A percentile compares a stretch with the other conserved stretches of the same genome.
Conservation (phyloP, 371 early-diverging fungal genomes). For the Paraphysoderma sedebokerense region DNA sequence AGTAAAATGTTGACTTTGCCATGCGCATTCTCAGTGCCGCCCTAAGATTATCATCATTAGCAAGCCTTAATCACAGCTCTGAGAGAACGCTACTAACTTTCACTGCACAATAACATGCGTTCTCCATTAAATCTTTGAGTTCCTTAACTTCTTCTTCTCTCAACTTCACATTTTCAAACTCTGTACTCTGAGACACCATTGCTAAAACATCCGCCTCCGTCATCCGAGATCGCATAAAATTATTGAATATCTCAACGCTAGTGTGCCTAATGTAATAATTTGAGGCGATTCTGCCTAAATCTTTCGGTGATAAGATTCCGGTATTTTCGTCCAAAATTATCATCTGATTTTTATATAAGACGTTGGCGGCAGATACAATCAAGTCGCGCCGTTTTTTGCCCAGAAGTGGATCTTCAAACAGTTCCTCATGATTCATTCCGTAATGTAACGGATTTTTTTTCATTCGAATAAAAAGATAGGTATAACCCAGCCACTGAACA, state of each 20-base stretch:
- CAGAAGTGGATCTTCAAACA: conserved; percentile 58
- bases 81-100: conserved; percentile 26
- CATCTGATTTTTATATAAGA: conserved; percentile 78
- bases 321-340: conserved; percentile 68
- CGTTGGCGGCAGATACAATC: conserved; percentile 47
- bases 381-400: conserved; percentile 54
- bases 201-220: conserved; percentile 76
- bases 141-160: conserved; percentile 75
- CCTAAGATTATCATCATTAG: conserved; percentile 7
- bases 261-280: conserved; percentile 74
- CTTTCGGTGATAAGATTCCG: conserved; percentile 69
- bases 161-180: conserved; percentile 82
- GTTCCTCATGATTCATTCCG: conserved; percentile 59
- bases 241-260: conserved; percentile 71
- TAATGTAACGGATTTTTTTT: conserved; percentile 83
- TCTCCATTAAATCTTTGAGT: conserved; percentile 45
- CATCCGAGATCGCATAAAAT: conserved; percentile 49
- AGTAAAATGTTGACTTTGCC: conserved; percentile 88
- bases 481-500: conserved; percentile 91
- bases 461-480: conserved; percentile 95
- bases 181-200: conserved; percentile 72
- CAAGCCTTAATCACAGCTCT: not conserved
- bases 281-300: conserved; percentile 82
- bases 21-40: conserved; percentile 30
- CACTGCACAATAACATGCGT: conserved; percentile 63